Base-by-base conservation (phyloP, 2,329 filamentous ascomycete genomes). In the Fusarium odoratissimum region DNA sequence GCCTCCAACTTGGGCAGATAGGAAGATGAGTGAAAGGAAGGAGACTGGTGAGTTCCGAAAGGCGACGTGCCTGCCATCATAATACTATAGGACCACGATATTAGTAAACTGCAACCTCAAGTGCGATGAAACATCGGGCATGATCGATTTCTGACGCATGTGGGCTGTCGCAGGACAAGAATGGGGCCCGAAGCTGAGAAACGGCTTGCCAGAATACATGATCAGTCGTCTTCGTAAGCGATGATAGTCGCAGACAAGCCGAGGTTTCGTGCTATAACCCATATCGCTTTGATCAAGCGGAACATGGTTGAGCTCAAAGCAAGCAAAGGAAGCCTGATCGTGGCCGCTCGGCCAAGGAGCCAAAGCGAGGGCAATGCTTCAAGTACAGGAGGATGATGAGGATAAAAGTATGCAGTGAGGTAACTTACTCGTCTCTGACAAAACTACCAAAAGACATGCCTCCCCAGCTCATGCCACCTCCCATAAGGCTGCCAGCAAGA, bases 31-130 rank as follows among this genome's bases (percentile, higher is more conserved):
- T 98, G 95, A 78, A 94, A 97, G 2, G 95, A 98, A 1, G 96
- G 94, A n/a, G 95, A 97, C 81, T 95, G 92, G 77, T 95, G 90
- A 64, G 88, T 91, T 52, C 79, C 81, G 79, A 95, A 97, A 16
- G 96, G 96, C n/a, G 96, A 98, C 23, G 95, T 98, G 78, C 96
- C 95, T 67, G 94, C 91, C 93, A 98, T 98, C 81, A 97, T 92
- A 79, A 98, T 95, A 82, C 95, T 98, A 80, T 75, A 77, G 74
- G 62, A 23, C 25, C 60, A 69, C 58, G 30, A 52, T 64, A 73
- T 80, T 62, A 80, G 77, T 63, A 45, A 54, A 63, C n/a, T 44
- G 30, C 10, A 54, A 75, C 69, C 54, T 28, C 37, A 58, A 35
- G 37, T 45, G 38, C 38, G 19, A 33, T 58, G 35, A 46, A 28